These are phyloP conservation scores for Tuber melanosporum DNA, from an alignment of 495 filamentous ascomycete genomes.

Conservation along the genomic window DNA sequence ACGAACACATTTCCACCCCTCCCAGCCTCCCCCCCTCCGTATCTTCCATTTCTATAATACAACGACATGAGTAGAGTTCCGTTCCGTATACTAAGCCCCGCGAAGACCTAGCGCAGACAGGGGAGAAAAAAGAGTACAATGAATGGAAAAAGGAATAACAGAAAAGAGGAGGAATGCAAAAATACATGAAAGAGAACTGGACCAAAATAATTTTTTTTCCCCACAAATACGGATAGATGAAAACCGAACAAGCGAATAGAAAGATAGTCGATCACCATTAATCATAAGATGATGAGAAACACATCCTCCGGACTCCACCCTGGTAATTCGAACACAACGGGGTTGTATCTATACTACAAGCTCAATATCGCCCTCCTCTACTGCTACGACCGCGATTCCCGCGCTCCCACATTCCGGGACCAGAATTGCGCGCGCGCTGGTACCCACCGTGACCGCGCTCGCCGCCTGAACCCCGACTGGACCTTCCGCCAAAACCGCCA, in stretches of 20 bases:
- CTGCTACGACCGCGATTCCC: background rate
- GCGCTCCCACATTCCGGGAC: background rate
- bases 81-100: background rate
- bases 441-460: background rate
- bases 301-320: background rate
- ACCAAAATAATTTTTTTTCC: background rate
- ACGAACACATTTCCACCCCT: background rate
- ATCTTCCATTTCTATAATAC: background rate
- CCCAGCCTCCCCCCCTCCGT: background rate
- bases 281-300: background rate
- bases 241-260: background rate
- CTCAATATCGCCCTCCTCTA: background rate
- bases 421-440: background rate
- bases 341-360: background rate
- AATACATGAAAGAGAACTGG: background rate
- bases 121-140: background rate
- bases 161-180: too few relatives aligned
- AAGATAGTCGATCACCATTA: background rate
- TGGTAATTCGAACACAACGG: background rate
- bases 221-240: background rate
- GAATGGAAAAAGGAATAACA: too few relatives aligned
- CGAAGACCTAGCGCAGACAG: background rate
- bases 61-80: constrained; percentile 3
- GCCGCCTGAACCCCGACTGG: background rate
- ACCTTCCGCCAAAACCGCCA: background rate